Evolutionary conservation across 441 rosid species (phyloP).

Genomic region (Erodium trifolium): DNA sequence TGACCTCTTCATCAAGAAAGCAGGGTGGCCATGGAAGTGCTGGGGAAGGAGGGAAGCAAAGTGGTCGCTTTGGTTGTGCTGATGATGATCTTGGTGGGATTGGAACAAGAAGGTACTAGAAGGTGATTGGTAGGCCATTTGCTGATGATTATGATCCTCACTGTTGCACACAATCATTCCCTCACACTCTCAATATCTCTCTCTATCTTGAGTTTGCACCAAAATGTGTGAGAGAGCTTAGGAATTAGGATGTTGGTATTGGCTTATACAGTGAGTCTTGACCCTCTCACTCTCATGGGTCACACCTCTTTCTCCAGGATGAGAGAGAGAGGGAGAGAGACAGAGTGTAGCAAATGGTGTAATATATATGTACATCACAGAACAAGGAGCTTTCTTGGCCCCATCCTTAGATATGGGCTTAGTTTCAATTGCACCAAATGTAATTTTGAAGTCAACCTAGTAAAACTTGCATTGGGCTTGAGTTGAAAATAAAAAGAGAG

Average conservation of each 20-base stretch:
- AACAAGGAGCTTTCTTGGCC: neutral
- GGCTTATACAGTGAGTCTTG: neutral
- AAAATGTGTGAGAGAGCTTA: neutral
- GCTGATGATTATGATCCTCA: neutral
- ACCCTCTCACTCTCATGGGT: neutral
- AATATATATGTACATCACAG: neutral
- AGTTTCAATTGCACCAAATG: too few relatives aligned
- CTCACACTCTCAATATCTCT: neutral
- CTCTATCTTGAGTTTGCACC: too few relatives aligned
- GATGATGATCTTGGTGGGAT: neutral
- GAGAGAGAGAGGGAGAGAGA: neutral
- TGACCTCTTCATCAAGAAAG: slow-evolving; percentile 73
- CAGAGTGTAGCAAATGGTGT: neutral
- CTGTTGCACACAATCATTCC: neutral
- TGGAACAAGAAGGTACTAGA: neutral
- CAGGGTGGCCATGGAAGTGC: slow-evolving; percentile 16
- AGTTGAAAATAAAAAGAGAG: too few relatives aligned
- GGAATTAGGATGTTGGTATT: neutral
- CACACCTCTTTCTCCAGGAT: neutral
- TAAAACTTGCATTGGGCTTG: too few relatives aligned
- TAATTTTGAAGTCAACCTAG: neutral
- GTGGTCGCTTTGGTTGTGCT: neutral
- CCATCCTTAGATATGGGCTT: too few relatives aligned
- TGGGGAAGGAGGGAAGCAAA: neutral
- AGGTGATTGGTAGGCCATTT: slow-evolving; percentile 6